Base-by-base conservation (phyloP, 352 stramenopile genomes). In the Thalassiosira livingstoniorum region DNA sequence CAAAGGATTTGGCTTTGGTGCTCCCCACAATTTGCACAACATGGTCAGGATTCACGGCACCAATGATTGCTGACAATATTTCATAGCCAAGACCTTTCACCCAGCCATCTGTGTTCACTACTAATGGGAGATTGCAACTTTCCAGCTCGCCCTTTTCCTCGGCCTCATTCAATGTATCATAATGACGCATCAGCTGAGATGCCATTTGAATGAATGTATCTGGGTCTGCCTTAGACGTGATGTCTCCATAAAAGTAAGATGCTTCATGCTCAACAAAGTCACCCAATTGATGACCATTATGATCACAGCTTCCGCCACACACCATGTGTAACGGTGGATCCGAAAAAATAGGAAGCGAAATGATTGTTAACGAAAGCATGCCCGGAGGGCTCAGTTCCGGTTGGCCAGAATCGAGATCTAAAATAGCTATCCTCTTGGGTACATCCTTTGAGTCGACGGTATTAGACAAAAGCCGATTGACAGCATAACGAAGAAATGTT, bases 41-140 rank as follows among this genome's bases (percentile, higher is more conserved):
- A 88, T 99, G 95, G 4, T 95, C 88, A 15, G 96, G 96, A 51
- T 80, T 75, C 1, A 95, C 87, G 57, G 93, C 88, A 35, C 96
- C 82, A 37, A 99, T 96, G 43, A 98, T 91, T 25, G 92, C 92
- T 65, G 95, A 96, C 39, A 99, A 92, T 70, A 99, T 88, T 73
- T 99, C 95, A 75, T 96, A 95, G 10, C 97, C 97, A 90, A 99
- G 97, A 61, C 96, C 97, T 90, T 98, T 98, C 68, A 99, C 94
- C 97, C 97, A 99, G 47, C 97, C 97, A 85, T 98, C 97, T 18
- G 97, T 98, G 83, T 99, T 99, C 74, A 99, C 93, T 15, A 99
- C 86, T 0, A 99, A 89, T 35, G 97, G 97, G 31, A 97, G 88
- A 3, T 68, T 31, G 25, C 51, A 39, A 25, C 58, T 53, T 21